Evolutionary conservation across 2,329 filamentous ascomycete species (phyloP).

Genomic region (Metarhizium brunneum): DNA sequence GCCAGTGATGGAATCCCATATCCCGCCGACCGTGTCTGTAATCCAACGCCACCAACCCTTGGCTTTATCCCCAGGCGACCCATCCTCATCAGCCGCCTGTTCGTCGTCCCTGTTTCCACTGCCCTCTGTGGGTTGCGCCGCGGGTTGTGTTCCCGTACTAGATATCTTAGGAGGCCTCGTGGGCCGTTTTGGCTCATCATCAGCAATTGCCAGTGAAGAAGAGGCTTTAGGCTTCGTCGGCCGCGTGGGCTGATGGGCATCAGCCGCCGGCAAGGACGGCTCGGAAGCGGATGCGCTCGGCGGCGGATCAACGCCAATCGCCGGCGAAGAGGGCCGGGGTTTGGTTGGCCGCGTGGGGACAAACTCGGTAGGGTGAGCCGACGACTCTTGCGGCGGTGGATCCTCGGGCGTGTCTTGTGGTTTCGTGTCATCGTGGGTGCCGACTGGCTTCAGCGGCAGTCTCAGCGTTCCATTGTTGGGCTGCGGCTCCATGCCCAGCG

Average conservation of each 20-base stretch:
- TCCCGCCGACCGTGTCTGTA: slow-evolving; percentile 34
- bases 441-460: slow-evolving; percentile 56
- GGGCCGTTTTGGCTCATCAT: not conserved
- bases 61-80: slow-evolving; percentile 19
- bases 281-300: too few relatives aligned
- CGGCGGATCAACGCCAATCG: not conserved
- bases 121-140: not conserved
- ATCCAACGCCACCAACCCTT: slow-evolving; percentile 43
- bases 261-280: not conserved
- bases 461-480: slow-evolving; percentile 84
- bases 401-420: slow-evolving; percentile 43
- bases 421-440: slow-evolving; percentile 47
- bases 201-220: not conserved
- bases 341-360: slow-evolving; percentile 1
- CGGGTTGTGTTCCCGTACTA: not conserved
- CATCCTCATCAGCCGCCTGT: not conserved
- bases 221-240: slow-evolving; percentile 5
- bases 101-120: not conserved
- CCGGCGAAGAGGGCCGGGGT: not conserved
- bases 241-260: not conserved
- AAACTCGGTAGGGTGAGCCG: slow-evolving; percentile 1
- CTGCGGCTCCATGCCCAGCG: slow-evolving; percentile 60
- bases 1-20: slow-evolving; percentile 35
- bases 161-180: not conserved
- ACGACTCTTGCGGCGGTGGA: slow-evolving; percentile 20